Conservation (phyloP, 306 rosid species). For the Trifolium dubium region DNA sequence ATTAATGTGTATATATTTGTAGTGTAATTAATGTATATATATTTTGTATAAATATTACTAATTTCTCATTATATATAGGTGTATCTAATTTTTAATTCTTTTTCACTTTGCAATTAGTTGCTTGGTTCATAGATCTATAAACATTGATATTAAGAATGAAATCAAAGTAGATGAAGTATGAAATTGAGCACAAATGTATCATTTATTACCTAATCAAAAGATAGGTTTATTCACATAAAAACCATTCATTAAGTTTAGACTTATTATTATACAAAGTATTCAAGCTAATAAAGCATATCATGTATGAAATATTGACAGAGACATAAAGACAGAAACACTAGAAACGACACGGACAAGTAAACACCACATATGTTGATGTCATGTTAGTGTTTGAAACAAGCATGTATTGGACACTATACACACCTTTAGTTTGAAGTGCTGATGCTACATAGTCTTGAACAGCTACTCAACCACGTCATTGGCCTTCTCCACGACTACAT, state of each 20-base stretch:
- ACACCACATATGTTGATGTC: too few species aligned
- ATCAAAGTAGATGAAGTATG: conserved; percentile 1
- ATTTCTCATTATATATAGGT: too few species aligned
- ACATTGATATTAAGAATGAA: not conserved
- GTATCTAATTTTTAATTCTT: too few species aligned
- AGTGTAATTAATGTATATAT: too few species aligned
- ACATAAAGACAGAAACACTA: not conserved
- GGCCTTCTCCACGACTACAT: conserved; percentile 32
- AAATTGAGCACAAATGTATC: conserved; percentile 3
- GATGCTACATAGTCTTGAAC: not conserved
- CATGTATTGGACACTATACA: not conserved
- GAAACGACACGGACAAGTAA: not conserved
- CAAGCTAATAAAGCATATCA: not conserved
- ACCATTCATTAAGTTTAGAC: not conserved
- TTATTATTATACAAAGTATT: not conserved
- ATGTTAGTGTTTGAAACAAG: not conserved
- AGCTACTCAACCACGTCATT: conserved; percentile 33
- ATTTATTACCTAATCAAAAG: not conserved
- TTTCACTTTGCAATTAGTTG: not conserved
- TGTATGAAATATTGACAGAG: not conserved
- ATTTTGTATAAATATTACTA: too few species aligned
- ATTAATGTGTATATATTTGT: too few species aligned
- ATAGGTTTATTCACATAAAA: conserved; percentile 19
- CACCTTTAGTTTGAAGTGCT: not conserved
- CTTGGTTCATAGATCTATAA: not conserved